These are phyloP conservation scores for Ogataea philodendri DNA, from an alignment of 805 yeast genomes.

Conservation along the genomic window DNA sequence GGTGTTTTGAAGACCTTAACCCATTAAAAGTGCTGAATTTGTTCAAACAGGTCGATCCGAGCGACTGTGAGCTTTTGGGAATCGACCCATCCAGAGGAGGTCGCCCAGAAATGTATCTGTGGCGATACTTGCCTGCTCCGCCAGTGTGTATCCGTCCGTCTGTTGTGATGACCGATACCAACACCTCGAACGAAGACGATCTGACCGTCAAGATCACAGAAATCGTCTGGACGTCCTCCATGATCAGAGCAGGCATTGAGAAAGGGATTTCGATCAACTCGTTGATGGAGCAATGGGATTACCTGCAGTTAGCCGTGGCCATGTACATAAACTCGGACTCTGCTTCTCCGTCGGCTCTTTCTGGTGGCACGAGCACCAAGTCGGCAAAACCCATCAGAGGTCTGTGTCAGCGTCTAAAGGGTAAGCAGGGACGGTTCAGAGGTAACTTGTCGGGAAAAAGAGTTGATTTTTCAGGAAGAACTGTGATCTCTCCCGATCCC, in stretches of 20 bases:
- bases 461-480: constrained; percentile 97
- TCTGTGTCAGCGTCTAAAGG: constrained; percentile 93
- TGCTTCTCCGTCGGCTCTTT: constrained; percentile 74
- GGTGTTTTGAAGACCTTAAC: constrained; percentile 90
- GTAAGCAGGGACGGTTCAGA: constrained; percentile 98
- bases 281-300: constrained; percentile 99
- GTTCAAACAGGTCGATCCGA: constrained; percentile 80
- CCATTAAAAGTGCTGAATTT: constrained; percentile 85
- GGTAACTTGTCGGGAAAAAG: constrained; percentile 98
- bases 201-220: constrained; percentile 93
- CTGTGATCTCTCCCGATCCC: constrained; percentile 98
- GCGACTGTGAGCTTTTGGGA: constrained; percentile 91
- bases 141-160: constrained; percentile 99
- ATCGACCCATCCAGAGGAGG: constrained; percentile 85
- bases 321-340: constrained; percentile 97
- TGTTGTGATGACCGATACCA: constrained; percentile 83
- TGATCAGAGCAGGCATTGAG: constrained; percentile 91
- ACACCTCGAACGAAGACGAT: constrained; percentile 95
- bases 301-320: constrained; percentile 90
- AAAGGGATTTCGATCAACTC: constrained; percentile 91
- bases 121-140: constrained; percentile 98
- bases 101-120: constrained; percentile 91
- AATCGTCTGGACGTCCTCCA: constrained; percentile 93
- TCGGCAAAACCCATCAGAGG: constrained; percentile 86
- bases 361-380: constrained; percentile 55